Conservation (phyloP, 495 filamentous ascomycete species). For the Aspergillus cavernicola region DNA sequence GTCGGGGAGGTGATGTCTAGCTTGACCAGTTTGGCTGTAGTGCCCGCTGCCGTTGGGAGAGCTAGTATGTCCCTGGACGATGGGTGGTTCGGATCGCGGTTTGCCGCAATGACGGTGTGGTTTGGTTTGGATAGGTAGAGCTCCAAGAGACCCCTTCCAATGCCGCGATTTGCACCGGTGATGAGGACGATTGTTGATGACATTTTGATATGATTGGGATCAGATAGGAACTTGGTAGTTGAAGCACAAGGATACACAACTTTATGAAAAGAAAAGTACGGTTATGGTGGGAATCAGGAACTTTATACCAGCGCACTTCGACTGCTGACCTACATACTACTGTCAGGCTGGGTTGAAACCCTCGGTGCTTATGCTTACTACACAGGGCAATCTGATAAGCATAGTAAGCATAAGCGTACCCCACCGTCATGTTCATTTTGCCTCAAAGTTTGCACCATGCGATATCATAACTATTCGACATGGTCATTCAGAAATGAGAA, state of each 20-base stretch:
- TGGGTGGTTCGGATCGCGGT: slow-evolving; percentile 31
- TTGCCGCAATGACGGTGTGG: slow-evolving; percentile 44
- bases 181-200: slow-evolving; percentile 6
- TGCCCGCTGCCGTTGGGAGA: slow-evolving; percentile 29
- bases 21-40: slow-evolving; percentile 36
- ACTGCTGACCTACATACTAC: too few relatives aligned
- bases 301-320: too few relatives aligned
- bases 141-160: slow-evolving; percentile 3
- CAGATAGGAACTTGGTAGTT: background rate
- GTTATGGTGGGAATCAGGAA: too few relatives aligned
- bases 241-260: too few relatives aligned
- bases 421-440: background rate
- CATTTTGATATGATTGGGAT: background rate
- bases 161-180: slow-evolving; percentile 7
- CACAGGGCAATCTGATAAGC: background rate
- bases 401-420: slow-evolving; percentile 3
- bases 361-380: too few relatives aligned
- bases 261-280: too few relatives aligned
- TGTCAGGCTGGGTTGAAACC: too few relatives aligned
- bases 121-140: slow-evolving; percentile 3
- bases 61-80: slow-evolving; percentile 22
- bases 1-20: slow-evolving; percentile 34
- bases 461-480: too few relatives aligned
- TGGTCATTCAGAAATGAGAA: too few relatives aligned
- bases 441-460: too few relatives aligned